Conservation (phyloP, 2,329 filamentous ascomycete genomes). For the Talaromyces piceae region DNA sequence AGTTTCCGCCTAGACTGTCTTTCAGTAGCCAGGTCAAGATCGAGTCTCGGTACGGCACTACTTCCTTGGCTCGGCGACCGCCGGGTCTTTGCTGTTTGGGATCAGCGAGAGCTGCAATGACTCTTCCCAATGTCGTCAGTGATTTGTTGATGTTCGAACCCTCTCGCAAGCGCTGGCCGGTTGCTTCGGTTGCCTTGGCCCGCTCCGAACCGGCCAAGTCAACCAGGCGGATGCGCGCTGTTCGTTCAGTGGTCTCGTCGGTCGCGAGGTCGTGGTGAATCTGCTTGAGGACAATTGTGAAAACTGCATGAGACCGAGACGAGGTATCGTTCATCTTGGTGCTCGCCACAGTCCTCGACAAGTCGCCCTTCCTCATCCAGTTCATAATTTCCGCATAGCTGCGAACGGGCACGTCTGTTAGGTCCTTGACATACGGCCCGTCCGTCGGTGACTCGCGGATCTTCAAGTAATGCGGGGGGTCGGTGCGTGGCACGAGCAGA, state of each 20-base stretch:
- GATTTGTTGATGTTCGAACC: slow-evolving; percentile 99
- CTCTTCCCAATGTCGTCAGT: slow-evolving; percentile 85
- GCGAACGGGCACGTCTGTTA: slow-evolving; percentile 87
- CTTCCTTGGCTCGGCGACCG: slow-evolving; percentile 57
- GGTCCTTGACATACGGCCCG: slow-evolving; percentile 91
- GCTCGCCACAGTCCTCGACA: slow-evolving; percentile 78
- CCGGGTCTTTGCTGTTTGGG: slow-evolving; percentile 54
- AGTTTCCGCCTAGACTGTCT: slow-evolving; percentile 91
- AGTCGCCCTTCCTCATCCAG: slow-evolving; percentile 83
- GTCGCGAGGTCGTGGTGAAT: slow-evolving; percentile 95
- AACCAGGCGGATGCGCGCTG: slow-evolving; percentile 86
- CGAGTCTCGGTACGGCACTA: slow-evolving; percentile 90
- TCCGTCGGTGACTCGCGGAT: slow-evolving; percentile 93
- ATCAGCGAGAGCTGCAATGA: slow-evolving; percentile 84
- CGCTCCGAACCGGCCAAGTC: slow-evolving; percentile 92
- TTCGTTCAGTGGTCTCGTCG: slow-evolving; percentile 95
- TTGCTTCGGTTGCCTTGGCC: slow-evolving; percentile 92
- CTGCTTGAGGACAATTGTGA: slow-evolving; percentile 96
- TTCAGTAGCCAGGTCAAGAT: slow-evolving; percentile 81
- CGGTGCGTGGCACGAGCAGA: slow-evolving; percentile 71
- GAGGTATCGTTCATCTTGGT: slow-evolving; percentile 99
- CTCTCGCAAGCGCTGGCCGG: slow-evolving; percentile 80
- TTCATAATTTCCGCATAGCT: slow-evolving; percentile 80
- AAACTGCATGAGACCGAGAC: slow-evolving; percentile 91
- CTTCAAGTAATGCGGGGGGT: slow-evolving; percentile 85